These are phyloP conservation scores for Fomitopsis pinicola DNA, from an alignment of 1,284 basidiomycete species.

Conservation along the genomic window DNA sequence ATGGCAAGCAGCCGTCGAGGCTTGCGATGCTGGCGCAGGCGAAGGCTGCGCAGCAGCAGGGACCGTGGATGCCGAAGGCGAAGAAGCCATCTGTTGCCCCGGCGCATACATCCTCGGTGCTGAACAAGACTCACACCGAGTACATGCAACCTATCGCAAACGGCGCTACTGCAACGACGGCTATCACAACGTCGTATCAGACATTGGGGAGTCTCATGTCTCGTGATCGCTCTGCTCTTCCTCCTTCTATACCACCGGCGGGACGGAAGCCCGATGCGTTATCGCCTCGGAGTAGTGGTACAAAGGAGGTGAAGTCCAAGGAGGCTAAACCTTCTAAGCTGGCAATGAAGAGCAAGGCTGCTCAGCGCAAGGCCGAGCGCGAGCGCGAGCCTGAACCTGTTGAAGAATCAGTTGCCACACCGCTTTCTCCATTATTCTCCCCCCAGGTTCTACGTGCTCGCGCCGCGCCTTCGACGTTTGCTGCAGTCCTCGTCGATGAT, in stretches of 20 bases:
- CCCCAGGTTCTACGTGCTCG: constrained; percentile 44
- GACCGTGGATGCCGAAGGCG: constrained; percentile 18
- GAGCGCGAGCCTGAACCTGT: constrained; percentile 28
- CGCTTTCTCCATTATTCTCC: constrained; percentile 55
- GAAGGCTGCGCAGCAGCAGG: constrained; percentile 36
- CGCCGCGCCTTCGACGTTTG: constrained; percentile 74
- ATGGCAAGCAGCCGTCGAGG: constrained; percentile 49
- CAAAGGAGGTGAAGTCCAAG: background rate
- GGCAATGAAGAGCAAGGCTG: constrained; percentile 59
- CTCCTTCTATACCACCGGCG: constrained; percentile 16
- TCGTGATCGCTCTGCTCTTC: constrained; percentile 19
- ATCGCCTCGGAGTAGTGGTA: constrained; percentile 1
- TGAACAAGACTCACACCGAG: constrained; percentile 42
- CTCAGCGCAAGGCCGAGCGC: constrained; percentile 25
- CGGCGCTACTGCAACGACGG: constrained; percentile 69
- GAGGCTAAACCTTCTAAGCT: constrained; percentile 55
- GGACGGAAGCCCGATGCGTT: constrained; percentile 4
- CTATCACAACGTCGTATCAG: constrained; percentile 75
- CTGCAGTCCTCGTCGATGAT: constrained; percentile 64
- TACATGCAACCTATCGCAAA: constrained; percentile 73
- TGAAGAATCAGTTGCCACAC: constrained; percentile 11
- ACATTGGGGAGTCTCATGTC: constrained; percentile 47
- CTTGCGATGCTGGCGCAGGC: constrained; percentile 65
- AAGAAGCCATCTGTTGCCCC: constrained; percentile 14
- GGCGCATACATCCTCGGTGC: constrained; percentile 11